These are phyloP conservation scores for Tulasnella sp. DNA, from an alignment of 768 basidiomycete genomes.

Conservation along the genomic window DNA sequence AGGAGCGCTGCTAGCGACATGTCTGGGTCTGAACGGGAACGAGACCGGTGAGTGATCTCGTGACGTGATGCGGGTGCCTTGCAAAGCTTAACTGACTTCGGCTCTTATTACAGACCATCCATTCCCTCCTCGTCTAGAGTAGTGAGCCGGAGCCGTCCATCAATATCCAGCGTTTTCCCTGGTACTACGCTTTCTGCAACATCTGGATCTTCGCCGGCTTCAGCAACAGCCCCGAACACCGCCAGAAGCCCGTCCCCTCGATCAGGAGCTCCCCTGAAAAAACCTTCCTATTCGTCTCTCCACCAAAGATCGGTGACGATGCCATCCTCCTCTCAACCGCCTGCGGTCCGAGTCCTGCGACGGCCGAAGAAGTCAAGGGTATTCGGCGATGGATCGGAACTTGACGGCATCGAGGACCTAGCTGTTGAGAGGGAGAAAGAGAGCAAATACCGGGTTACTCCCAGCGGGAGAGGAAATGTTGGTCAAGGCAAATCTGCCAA, in stretches of 20 bases:
- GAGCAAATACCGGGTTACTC: slow-evolving; percentile 71
- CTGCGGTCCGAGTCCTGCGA: slow-evolving; percentile 66
- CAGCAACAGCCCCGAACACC: slow-evolving; percentile 23
- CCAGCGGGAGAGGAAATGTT: slow-evolving; percentile 68
- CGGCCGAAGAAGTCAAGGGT: slow-evolving; percentile 75
- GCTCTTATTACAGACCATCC: slow-evolving; percentile 56
- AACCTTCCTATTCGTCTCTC: slow-evolving; percentile 17
- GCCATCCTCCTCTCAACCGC: slow-evolving; percentile 40
- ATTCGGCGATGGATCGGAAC: slow-evolving; percentile 87
- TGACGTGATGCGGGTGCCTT: background rate
- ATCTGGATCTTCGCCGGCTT: slow-evolving; percentile 26
- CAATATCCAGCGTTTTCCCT: slow-evolving; percentile 77
- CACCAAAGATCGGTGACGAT: slow-evolving; percentile 45
- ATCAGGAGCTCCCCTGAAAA: slow-evolving; percentile 6
- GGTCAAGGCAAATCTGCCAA: slow-evolving; percentile 46
- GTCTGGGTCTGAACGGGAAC: slow-evolving; percentile 33
- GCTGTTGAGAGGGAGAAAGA: slow-evolving; percentile 85
- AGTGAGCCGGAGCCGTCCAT: slow-evolving; percentile 71
- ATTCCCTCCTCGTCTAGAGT: slow-evolving; percentile 67
- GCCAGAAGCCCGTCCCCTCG: slow-evolving; percentile 31
- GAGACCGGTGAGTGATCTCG: slow-evolving; percentile 13
- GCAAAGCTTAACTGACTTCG: background rate
- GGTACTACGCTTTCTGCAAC: slow-evolving; percentile 17
- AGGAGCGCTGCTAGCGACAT: slow-evolving; percentile 21
- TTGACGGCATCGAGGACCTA: slow-evolving; percentile 87